Base-by-base conservation (phyloP, 1,284 basidiomycete genomes). In the Moesziomyces aphidis region DNA sequence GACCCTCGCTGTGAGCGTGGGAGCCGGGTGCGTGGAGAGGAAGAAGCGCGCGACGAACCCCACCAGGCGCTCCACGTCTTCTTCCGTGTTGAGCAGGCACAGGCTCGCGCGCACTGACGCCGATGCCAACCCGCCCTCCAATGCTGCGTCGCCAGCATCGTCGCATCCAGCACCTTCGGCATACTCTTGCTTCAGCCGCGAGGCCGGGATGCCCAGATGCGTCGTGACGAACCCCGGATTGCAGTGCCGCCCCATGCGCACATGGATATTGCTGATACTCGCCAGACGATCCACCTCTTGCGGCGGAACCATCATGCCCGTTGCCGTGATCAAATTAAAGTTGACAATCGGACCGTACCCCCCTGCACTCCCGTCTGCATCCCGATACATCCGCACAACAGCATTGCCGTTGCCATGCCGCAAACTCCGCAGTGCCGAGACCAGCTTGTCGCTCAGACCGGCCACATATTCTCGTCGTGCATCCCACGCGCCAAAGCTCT, bases 171-270 rank as follows among this genome's bases (percentile, higher is more conserved):
- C 62, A 4, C 78, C 78, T 3, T 72, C 55, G 5, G 75, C 68
- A 34, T 73, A 79, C 42, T 78, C 62, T 24, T 61, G 57, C 50
- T 65, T 59, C 24, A 79, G 52, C n/a, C 53, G 64, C 1, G 60
- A 65, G 3, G 53, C 50, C 0, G 61, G 54, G 4, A 65, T 43
- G 9, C 66, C 73, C 21, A 79, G 67, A n/a, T 70, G 65, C 8
- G 52, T 50, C 5, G 69, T 67, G 24, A 76, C 68, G 15, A 76
- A 78, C 11, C 78, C 78, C 15, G 71, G 67, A 36, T 80, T 80
- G 63, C 78, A 80, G 50, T 78, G 73, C 31, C 78, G 55, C 9
- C 78, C 78, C 54, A 66, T 68, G n/a, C 78, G 69, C 6, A 80
- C 51, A 36, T 80, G 78, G 46, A 80, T 73, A 47, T 78, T 73